Evolutionary conservation across 805 yeast species (phyloP).

Genomic region (Lachancea dasiensis): DNA sequence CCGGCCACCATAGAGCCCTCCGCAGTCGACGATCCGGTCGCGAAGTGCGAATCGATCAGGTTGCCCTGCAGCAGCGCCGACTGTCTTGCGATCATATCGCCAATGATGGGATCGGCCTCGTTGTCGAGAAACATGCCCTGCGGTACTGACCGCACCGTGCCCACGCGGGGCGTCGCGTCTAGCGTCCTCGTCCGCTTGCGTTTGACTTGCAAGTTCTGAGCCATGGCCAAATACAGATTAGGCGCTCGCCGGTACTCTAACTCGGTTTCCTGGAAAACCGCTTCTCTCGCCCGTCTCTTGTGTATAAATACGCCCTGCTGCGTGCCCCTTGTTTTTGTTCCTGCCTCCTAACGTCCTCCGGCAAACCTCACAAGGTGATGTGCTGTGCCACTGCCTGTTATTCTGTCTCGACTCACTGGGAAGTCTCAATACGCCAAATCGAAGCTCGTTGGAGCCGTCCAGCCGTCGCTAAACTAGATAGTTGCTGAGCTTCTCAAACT

Average conservation of each 20-base stretch:
- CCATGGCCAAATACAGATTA: constrained; percentile 1
- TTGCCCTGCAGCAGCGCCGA: constrained; percentile 20
- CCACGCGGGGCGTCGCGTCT: constrained; percentile 8
- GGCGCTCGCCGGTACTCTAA: background rate
- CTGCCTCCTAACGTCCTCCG: no score
- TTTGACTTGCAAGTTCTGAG: constrained; percentile 9
- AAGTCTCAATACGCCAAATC: no score
- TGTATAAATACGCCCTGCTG: background rate
- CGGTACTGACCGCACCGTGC: constrained; percentile 3
- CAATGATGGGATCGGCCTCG: constrained; percentile 16
- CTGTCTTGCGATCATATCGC: constrained; percentile 26
- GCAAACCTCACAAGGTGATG: no score
- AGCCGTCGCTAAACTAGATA: no score
- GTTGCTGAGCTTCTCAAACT: no score
- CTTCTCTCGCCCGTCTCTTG: no score
- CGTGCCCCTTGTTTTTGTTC: no score
- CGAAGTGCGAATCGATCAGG: constrained; percentile 15
- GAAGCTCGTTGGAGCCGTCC: no score
- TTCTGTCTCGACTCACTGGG: no score
- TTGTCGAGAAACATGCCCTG: constrained; percentile 11
- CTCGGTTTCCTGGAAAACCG: background rate
- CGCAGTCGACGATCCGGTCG: constrained; percentile 11
- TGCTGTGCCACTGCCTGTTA: no score
- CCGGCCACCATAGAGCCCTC: constrained; percentile 19
- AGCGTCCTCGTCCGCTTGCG: constrained; percentile 12